A percentile compares a stretch with the other conserved stretches of the same genome.
phyloP scores from a whole-genome alignment of 495 filamentous ascomycete genomes.

The Podospora didyma region DNA sequence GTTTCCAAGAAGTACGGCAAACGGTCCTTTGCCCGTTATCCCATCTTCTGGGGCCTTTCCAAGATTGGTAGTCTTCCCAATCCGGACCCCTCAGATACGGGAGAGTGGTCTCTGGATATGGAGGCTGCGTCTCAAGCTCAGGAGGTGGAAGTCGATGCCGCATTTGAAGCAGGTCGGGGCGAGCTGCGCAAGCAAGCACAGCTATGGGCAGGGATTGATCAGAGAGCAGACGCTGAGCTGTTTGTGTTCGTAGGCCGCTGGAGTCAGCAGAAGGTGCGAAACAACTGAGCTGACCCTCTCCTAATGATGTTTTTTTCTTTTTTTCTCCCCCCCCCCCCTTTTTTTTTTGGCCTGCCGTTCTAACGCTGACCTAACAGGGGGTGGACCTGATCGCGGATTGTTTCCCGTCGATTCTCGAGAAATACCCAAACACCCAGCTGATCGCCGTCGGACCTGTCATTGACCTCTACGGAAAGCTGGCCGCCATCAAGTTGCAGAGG shows the following conservation, averaged over 20 bases:
- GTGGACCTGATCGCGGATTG: constrained; percentile 76
- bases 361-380: constrained; percentile 71
- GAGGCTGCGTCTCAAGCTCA: constrained; percentile 39
- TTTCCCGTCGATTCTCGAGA: constrained; percentile 66
- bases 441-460: constrained; percentile 72
- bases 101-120: constrained; percentile 54
- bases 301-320: too few relatives aligned
- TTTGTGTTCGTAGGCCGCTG: constrained; percentile 73
- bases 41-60: constrained; percentile 70
- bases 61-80: constrained; percentile 68
- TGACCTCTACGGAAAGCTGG: constrained; percentile 75
- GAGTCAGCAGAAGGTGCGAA: too few relatives aligned
- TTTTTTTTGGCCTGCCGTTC: too few relatives aligned
- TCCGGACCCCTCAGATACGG: constrained; percentile 68
- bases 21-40: constrained; percentile 66
- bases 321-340: too few relatives aligned
- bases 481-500: constrained; percentile 64
- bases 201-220: constrained; percentile 64
- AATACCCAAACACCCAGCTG: constrained; percentile 61
- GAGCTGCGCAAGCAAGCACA: constrained; percentile 63
- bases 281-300: too few relatives aligned
- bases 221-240: constrained; percentile 60
- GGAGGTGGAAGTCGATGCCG: constrained; percentile 52
- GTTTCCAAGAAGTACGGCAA: constrained; percentile 72
- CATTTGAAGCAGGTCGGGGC: constrained; percentile 53